Evolutionary conservation across 768 basidiomycete genomes (phyloP), one percentile per base, ranked within the genome.

Genomic region (Suillus paluster): DNA sequence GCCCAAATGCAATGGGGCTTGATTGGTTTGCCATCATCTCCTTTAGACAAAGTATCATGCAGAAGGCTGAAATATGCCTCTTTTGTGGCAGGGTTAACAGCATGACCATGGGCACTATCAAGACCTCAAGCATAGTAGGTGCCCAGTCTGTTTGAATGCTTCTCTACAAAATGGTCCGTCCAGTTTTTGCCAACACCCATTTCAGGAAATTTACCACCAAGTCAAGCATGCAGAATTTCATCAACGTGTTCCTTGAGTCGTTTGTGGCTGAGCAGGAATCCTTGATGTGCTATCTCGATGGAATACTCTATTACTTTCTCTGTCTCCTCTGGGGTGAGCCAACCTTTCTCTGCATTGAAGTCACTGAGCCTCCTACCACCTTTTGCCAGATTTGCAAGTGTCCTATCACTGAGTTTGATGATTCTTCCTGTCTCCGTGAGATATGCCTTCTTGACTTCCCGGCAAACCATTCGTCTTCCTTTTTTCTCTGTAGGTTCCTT

Each of bases 121-220:
- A 81, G 72, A 17, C 74, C 65, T 30, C 59, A 58, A n/a, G 76
- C 64, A 68, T 73, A 72, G 46, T 65, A 75, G n/a, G 64, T 63
- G 17, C 70, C 62, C 11, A 82, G 61, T 9, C 56, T 33, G n/a
- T 76, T 60, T 4, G 58, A 59, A 59, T 81, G 69, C 63, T 71
- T 70, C 59, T 68, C 61, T 8, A 70, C 56, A 38, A 74, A 76
- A 19, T 59, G 49, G 19, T 71, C 41, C 3, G 73, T 74, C 79
- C 78, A 82, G n/a, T 77, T 70, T 38, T 70, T 69, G 1, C 80
- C 77, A 39, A 80, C 73, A 39, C 78, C 75, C 19, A 5, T 34
- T 33, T 9, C 52, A 10, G 71, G 77, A 60, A 78, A 79, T 48
- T 63, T 25, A 41, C 65, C 57, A 5, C 78, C 77, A 34, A 72